Conservation (phyloP, 257 asterid genomes). For the Lantana camara region DNA sequence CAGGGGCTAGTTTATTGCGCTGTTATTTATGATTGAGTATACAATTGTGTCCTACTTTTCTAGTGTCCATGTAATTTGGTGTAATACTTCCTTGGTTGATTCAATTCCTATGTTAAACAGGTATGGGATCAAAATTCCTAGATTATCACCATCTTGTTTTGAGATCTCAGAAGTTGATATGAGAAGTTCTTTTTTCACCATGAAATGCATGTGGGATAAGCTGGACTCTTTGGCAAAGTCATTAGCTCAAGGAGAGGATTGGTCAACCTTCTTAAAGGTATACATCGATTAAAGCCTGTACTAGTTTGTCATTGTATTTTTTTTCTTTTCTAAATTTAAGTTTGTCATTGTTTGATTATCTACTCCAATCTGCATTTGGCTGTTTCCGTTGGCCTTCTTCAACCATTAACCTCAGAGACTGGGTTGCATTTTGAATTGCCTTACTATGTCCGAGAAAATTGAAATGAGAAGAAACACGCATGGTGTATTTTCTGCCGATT, state of each 20-base stretch:
- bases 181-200: slow-evolving; percentile 51
- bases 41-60: slow-evolving; percentile 13
- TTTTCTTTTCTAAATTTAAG: too few species aligned
- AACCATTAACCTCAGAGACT: not conserved
- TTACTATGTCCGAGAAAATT: not conserved
- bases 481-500: not conserved
- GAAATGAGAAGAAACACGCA: not conserved
- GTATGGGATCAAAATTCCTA: slow-evolving; percentile 52
- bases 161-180: slow-evolving; percentile 78
- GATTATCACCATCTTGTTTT: slow-evolving; percentile 68
- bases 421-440: not conserved
- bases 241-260: slow-evolving; percentile 81
- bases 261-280: slow-evolving; percentile 81
- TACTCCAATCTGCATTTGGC: not conserved
- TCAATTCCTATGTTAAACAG: slow-evolving; percentile 43
- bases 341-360: slow-evolving; percentile 3
- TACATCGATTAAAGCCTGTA: slow-evolving; percentile 19
- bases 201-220: slow-evolving; percentile 61
- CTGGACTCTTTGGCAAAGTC: slow-evolving; percentile 52
- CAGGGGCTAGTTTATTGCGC: not conserved
- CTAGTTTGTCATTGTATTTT: not conserved
- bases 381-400: not conserved
- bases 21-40: not conserved
- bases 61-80: slow-evolving; percentile 11
- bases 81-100: slow-evolving; percentile 21